phyloP scores from a whole-genome alignment of 2,329 filamentous ascomycete genomes.

The Fusarium luffae region DNA sequence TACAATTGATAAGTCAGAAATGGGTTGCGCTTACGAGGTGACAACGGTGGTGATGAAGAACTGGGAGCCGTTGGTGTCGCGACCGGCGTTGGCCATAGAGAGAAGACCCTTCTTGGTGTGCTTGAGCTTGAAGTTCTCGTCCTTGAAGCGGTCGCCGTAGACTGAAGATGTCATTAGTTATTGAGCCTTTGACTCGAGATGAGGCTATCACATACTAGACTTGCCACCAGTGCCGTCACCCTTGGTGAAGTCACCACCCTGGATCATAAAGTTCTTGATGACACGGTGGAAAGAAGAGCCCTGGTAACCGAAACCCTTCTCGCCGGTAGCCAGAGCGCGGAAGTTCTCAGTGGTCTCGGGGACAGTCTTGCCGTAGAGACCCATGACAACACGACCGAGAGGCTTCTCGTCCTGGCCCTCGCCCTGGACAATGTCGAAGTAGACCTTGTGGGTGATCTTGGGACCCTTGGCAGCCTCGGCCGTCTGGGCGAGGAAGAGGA shows the following conservation, averaged over 20 bases:
- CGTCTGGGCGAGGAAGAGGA: conserved; percentile 80
- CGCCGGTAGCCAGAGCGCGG: conserved; percentile 82
- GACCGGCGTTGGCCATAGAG: conserved; percentile 87
- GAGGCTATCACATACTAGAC: conserved; percentile 69
- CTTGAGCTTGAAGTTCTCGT: conserved; percentile 97
- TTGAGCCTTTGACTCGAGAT: conserved; percentile 4
- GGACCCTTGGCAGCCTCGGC: conserved; percentile 84
- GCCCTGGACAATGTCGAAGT: conserved; percentile 84
- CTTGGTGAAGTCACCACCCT: conserved; percentile 88
- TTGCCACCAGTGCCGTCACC: conserved; percentile 86
- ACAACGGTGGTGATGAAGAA: conserved; percentile 91
- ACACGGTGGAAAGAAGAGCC: conserved; percentile 88
- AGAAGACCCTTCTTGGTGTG: conserved; percentile 86
- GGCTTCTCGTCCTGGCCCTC: conserved; percentile 81
- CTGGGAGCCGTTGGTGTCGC: conserved; percentile 88
- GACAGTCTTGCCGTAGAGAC: conserved; percentile 88
- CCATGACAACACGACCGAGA: conserved; percentile 80
- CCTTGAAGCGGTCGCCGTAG: conserved; percentile 84
- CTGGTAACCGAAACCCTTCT: conserved; percentile 87
- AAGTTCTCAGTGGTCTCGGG: conserved; percentile 81
- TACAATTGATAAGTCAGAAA: neutral
- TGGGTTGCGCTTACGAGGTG: conserved; percentile 69
- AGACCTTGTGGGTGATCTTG: conserved; percentile 96
- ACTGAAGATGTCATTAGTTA: conserved; percentile 58
- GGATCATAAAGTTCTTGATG: conserved; percentile 92